Conservation (phyloP, 2,329 filamentous ascomycete species). For the Leptographium radiaticola region DNA sequence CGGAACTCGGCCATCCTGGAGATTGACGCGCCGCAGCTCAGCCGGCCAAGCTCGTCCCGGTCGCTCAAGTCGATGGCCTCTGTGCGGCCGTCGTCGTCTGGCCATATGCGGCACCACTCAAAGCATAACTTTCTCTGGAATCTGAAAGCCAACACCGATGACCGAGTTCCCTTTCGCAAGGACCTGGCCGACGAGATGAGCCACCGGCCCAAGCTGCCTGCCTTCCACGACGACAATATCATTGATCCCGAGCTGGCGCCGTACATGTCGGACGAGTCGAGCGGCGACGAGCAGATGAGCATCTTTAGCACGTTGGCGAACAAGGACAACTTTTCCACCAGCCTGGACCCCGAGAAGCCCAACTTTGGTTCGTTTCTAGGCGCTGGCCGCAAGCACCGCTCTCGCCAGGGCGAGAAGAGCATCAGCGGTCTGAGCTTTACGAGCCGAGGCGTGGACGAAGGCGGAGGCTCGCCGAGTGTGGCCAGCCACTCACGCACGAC, state of each 20-base stretch:
- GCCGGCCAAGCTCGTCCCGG: conserved; percentile 84
- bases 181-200: conserved; percentile 51
- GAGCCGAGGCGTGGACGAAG: conserved; percentile 58
- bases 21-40: conserved; percentile 71
- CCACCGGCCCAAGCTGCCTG: conserved; percentile 58
- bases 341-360: conserved; percentile 60
- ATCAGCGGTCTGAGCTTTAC: conserved; percentile 56
- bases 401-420: conserved; percentile 60
- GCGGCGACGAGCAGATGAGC: conserved; percentile 81
- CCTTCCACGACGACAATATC: conserved; percentile 97
- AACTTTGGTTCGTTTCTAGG: conserved; percentile 61
- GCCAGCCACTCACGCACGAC: conserved; percentile 45
- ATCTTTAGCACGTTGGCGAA: conserved; percentile 67
- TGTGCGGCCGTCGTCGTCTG: conserved; percentile 60
- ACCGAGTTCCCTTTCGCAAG: conserved; percentile 79
- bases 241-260: conserved; percentile 93
- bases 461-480: conserved; percentile 38
- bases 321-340: conserved; percentile 48
- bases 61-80: conserved; percentile 65
- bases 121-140: conserved; percentile 72
- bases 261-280: conserved; percentile 93
- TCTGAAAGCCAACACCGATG: conserved; percentile 58
- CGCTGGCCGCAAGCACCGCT: conserved; percentile 61
- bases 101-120: conserved; percentile 77
- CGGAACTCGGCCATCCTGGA: conserved; percentile 82